Conservation (phyloP, 1,284 basidiomycete genomes). For the Neolentinus lepideus region DNA sequence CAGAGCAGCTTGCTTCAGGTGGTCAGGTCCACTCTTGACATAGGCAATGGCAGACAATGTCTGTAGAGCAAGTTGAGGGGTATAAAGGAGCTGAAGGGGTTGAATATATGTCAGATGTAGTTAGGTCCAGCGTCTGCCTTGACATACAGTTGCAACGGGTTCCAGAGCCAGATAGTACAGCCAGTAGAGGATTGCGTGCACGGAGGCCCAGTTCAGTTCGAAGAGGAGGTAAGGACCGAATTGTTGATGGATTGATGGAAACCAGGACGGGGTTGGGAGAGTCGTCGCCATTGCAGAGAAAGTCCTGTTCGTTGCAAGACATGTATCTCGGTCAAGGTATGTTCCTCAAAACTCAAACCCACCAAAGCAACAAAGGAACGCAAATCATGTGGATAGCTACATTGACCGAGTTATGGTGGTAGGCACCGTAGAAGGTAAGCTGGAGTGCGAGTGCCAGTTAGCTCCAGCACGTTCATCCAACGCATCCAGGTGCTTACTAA, state of each 20-base stretch:
- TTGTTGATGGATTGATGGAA: slow-evolving; percentile 45
- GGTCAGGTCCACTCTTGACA: slow-evolving; percentile 34
- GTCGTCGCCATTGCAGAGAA: slow-evolving; percentile 47
- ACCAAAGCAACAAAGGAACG: slow-evolving; percentile 82
- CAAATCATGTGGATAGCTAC: slow-evolving; percentile 76
- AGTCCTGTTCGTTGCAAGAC: slow-evolving; percentile 40
- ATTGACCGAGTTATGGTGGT: slow-evolving; percentile 78
- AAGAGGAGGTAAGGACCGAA: slow-evolving; percentile 63
- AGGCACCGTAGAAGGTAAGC: slow-evolving; percentile 86
- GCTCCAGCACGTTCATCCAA: neutral
- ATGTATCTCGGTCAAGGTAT: too few species aligned
- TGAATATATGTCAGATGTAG: too few species aligned
- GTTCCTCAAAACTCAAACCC: slow-evolving; percentile 18
- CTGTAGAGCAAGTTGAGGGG: slow-evolving; percentile 47
- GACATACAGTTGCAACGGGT: slow-evolving; percentile 73
- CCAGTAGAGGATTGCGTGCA: slow-evolving; percentile 51
- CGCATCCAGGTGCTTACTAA: slow-evolving; percentile 2
- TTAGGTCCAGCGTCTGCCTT: too few species aligned
- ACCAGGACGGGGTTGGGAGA: slow-evolving; percentile 44
- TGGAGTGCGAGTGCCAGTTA: slow-evolving; percentile 19
- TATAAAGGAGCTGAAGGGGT: slow-evolving; percentile 63
- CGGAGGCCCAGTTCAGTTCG: slow-evolving; percentile 57
- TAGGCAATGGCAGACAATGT: slow-evolving; percentile 52
- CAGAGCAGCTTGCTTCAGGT: slow-evolving; percentile 36
- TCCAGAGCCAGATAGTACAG: slow-evolving; percentile 75